These are phyloP conservation scores for Aspergillus fumigatus DNA, from an alignment of 2,329 filamentous ascomycete genomes.

Conservation along the genomic window DNA sequence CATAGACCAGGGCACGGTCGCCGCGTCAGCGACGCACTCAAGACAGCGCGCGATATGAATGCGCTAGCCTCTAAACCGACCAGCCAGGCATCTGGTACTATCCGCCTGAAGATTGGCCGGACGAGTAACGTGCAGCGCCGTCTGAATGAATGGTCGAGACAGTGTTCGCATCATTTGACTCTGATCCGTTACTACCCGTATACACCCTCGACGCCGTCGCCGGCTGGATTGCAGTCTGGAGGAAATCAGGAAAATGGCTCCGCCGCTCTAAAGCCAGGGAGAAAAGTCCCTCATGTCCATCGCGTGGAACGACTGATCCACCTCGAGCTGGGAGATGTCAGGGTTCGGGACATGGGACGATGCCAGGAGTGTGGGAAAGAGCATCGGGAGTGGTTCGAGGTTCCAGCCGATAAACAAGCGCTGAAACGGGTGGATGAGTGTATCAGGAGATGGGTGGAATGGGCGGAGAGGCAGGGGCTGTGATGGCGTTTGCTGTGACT, in stretches of 20 bases:
- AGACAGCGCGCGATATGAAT: conserved; percentile 33
- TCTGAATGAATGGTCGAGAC: conserved; percentile 86
- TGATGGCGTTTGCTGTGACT: background rate
- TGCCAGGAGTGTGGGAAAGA: conserved; percentile 77
- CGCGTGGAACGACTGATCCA: conserved; percentile 88
- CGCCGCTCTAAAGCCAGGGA: conserved; percentile 30
- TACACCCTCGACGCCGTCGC: conserved; percentile 24
- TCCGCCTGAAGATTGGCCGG: conserved; percentile 62
- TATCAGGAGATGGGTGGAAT: conserved; percentile 78
- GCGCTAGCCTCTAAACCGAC: conserved; percentile 27
- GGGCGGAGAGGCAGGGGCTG: conserved; percentile 56
- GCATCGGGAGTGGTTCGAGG: conserved; percentile 94
- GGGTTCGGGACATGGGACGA: conserved; percentile 53
- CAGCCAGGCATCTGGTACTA: conserved; percentile 50
- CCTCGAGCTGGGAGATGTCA: conserved; percentile 67
- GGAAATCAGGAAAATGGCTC: background rate
- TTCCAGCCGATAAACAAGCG: conserved; percentile 67
- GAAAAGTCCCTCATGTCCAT: conserved; percentile 79
- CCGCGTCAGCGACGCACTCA: conserved; percentile 35
- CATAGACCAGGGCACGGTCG: conserved; percentile 22
- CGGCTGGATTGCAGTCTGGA: background rate
- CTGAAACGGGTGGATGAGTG: conserved; percentile 67
- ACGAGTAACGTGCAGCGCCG: conserved; percentile 82
- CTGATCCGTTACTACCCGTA: conserved; percentile 92
- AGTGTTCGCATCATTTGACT: conserved; percentile 85